A percentile compares a stretch with the other conserved stretches of the same genome.
phyloP scores from a whole-genome alignment of 2,329 filamentous ascomycete genomes.

The Coniosporium tulheliwenetii region DNA sequence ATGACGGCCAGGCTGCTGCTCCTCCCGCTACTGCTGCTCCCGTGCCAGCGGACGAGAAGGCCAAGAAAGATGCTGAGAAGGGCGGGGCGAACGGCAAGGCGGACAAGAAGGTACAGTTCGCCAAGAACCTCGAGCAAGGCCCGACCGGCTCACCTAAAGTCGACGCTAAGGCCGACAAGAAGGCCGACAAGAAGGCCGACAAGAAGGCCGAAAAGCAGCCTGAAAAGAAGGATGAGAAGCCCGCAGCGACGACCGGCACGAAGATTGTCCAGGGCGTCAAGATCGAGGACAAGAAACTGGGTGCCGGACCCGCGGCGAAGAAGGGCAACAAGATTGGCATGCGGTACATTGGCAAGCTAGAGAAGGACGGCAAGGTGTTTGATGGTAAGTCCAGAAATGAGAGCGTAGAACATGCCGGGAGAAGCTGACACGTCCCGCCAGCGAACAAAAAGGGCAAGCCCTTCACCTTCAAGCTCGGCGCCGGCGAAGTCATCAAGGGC shows the following conservation, averaged over 20 bases:
- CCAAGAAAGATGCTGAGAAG: slow-evolving; percentile 20
- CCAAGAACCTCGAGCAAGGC: slow-evolving; percentile 96
- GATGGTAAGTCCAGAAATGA: slow-evolving; percentile 60
- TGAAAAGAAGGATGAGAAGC: slow-evolving; percentile 22
- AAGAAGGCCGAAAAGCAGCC: slow-evolving; percentile 9
- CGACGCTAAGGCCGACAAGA: slow-evolving; percentile 13
- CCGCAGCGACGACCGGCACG: slow-evolving; percentile 46
- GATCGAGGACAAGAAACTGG: slow-evolving; percentile 89
- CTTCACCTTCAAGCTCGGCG: slow-evolving; percentile 88
- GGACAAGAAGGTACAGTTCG: slow-evolving; percentile 96
- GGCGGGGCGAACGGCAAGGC: slow-evolving; percentile 35
- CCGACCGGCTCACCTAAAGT: slow-evolving; percentile 55
- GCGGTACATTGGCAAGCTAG: slow-evolving; percentile 90
- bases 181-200: slow-evolving; percentile 31
- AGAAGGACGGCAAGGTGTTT: slow-evolving; percentile 85
- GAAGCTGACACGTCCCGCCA: slow-evolving; percentile 17
- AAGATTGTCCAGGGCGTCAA: slow-evolving; percentile 80
- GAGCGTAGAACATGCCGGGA: not conserved
- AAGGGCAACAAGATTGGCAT: slow-evolving; percentile 81
- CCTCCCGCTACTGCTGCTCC: slow-evolving; percentile 26
- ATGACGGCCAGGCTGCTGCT: slow-evolving; percentile 73
- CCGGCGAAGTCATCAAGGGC: slow-evolving; percentile 94
- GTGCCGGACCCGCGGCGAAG: slow-evolving; percentile 73
- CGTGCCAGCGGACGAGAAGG: slow-evolving; percentile 41
- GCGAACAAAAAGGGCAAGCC: slow-evolving; percentile 99